Conservation (phyloP, 495 filamentous ascomycete species). For the Acidomyces sp. region DNA sequence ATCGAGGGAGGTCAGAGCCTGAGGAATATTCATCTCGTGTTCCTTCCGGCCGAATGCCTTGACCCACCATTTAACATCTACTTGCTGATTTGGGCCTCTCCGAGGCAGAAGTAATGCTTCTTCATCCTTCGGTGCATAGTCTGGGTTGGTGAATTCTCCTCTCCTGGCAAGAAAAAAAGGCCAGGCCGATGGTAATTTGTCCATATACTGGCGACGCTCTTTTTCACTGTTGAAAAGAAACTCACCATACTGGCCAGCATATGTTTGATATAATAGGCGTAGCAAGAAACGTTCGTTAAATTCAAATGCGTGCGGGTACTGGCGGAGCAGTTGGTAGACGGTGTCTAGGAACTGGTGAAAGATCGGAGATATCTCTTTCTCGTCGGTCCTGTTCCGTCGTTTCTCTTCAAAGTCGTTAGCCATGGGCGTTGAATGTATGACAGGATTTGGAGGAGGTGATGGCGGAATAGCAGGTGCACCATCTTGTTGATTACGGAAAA, state of each 20-base stretch:
- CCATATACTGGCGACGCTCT: constrained; percentile 60
- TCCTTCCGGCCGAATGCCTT: constrained; percentile 76
- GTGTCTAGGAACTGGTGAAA: constrained; percentile 98
- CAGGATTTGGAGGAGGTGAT: constrained; percentile 17
- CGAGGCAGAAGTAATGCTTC: constrained; percentile 78
- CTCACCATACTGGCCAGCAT: constrained; percentile 93
- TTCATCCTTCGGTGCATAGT: constrained; percentile 63
- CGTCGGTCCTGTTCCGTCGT: constrained; percentile 40
- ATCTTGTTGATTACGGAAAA: constrained; percentile 39
- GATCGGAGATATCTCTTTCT: constrained; percentile 84
- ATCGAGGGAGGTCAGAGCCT: constrained; percentile 4
- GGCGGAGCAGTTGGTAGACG: constrained; percentile 77
- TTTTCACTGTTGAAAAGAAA: constrained; percentile 95
- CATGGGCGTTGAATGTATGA: constrained; percentile 34
- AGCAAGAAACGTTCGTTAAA: constrained; percentile 93
- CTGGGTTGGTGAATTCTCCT: constrained; percentile 64
- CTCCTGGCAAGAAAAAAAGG: constrained; percentile 76
- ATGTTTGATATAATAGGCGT: constrained; percentile 82
- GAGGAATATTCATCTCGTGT: constrained; percentile 72
- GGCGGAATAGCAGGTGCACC: constrained; percentile 27
- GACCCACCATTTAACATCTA: constrained; percentile 74
- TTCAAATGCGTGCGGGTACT: constrained; percentile 84
- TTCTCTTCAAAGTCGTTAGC: constrained; percentile 35
- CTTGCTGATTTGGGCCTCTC: constrained; percentile 12
- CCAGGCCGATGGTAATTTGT: constrained; percentile 84